These are phyloP conservation scores for Scolecobasidium constrictum DNA, from an alignment of 2,329 filamentous ascomycete genomes.

Conservation along the genomic window DNA sequence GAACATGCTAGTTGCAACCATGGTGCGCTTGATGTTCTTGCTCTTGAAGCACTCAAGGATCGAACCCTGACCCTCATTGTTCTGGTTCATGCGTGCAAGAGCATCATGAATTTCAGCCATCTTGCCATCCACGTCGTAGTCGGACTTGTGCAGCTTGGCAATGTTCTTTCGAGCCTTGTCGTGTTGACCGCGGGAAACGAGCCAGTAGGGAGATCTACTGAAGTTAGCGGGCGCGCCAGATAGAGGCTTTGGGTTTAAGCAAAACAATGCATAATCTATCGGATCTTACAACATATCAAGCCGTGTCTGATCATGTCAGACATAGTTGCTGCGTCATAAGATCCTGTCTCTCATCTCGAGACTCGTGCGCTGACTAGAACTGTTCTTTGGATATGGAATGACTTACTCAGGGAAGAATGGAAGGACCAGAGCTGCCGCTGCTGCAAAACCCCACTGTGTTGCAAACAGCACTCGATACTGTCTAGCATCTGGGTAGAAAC, in stretches of 20 bases:
- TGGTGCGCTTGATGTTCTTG: conserved; percentile 65
- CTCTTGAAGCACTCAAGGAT: conserved; percentile 58
- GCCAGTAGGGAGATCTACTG: conserved; percentile 20
- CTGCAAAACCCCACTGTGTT: conserved; percentile 22
- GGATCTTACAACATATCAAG: no score
- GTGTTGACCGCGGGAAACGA: conserved; percentile 19
- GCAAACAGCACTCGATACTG: conserved; percentile 21
- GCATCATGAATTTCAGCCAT: conserved; percentile 21
- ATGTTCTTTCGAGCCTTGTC: conserved; percentile 22
- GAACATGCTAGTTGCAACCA: conserved; percentile 49
- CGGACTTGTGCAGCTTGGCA: conserved; percentile 17
- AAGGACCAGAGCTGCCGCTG: conserved; percentile 17
- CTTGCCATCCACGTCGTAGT: conserved; percentile 21
- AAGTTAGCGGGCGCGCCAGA: background rate
- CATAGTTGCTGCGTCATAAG: no score
- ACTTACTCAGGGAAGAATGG: conserved; percentile 24
- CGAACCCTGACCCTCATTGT: conserved; percentile 15
- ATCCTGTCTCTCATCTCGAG: no score
- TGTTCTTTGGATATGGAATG: background rate
- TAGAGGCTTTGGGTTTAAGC: no score
- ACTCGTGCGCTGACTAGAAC: no score
- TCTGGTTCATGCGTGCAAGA: conserved; percentile 15
- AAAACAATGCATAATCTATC: no score
- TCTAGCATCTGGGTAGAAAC: conserved; percentile 15
- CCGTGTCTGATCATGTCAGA: no score